These are phyloP conservation scores for Ascocoryne sarcoides DNA, from an alignment of 2,329 filamentous ascomycete species.

Conservation along the genomic window DNA sequence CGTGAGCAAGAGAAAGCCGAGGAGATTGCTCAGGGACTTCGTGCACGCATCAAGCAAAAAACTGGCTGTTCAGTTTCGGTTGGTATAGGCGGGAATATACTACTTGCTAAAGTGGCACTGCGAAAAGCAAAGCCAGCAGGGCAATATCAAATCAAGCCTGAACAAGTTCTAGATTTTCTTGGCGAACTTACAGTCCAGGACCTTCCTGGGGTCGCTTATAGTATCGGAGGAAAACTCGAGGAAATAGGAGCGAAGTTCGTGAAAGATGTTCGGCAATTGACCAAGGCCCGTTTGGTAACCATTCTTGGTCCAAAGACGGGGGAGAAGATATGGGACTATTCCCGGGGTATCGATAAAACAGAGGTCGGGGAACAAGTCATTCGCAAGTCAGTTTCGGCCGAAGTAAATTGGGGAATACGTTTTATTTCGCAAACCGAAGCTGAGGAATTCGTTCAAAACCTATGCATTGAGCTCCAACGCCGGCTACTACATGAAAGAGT, in stretches of 20 bases:
- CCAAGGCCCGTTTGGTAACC: constrained; percentile 65
- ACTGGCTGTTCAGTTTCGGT: constrained; percentile 87
- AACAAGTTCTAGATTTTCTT: constrained; percentile 68
- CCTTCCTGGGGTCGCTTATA: constrained; percentile 86
- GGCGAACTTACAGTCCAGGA: constrained; percentile 69
- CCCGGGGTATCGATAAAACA: constrained; percentile 74
- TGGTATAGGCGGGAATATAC: constrained; percentile 82
- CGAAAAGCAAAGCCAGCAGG: constrained; percentile 91
- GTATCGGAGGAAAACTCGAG: constrained; percentile 78
- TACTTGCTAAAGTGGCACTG: constrained; percentile 84
- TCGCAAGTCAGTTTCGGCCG: constrained; percentile 90
- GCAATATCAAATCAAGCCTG: constrained; percentile 78
- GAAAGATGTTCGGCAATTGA: constrained; percentile 69
- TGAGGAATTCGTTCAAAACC: constrained; percentile 78
- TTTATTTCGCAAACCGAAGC: constrained; percentile 90
- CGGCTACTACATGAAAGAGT: constrained; percentile 75
- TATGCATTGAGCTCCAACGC: constrained; percentile 77
- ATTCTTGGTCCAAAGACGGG: constrained; percentile 86
- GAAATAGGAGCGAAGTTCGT: constrained; percentile 77
- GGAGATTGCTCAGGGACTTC: constrained; percentile 57
- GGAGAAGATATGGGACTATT: constrained; percentile 81
- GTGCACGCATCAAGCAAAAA: constrained; percentile 59
- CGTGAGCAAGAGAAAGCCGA: constrained; percentile 74
- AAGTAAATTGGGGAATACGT: constrained; percentile 96
- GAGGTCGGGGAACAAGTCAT: constrained; percentile 81